Evolutionary conservation across 345 rosid species (phyloP).

Genomic region (Nephelium lappaceum): DNA sequence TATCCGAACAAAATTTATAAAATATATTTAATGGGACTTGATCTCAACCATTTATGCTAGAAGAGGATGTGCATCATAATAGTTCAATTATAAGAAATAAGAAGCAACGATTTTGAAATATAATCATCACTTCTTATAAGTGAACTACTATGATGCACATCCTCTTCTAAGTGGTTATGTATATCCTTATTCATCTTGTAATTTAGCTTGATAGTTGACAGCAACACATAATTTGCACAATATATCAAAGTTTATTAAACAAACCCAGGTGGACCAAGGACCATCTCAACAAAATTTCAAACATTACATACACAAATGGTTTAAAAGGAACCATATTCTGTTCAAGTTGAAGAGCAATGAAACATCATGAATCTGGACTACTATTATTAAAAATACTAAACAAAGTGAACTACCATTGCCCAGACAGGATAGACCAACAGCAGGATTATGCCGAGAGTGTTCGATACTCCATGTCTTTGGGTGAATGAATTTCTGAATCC

Average conservation of each 20-base stretch:
- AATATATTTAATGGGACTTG: too few species aligned
- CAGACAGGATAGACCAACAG: conserved; percentile 81
- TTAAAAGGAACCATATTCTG: background rate
- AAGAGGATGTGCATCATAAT: too few species aligned
- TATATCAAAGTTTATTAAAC: background rate
- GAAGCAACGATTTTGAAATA: too few species aligned
- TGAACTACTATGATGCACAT: too few species aligned
- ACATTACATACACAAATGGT: background rate
- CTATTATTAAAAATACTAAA: conserved; percentile 29
- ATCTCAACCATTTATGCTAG: too few species aligned
- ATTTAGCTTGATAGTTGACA: too few species aligned
- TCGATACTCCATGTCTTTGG: conserved; percentile 70
- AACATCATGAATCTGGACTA: background rate
- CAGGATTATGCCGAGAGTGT: conserved; percentile 76
- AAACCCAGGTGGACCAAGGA: background rate
- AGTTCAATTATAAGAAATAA: too few species aligned
- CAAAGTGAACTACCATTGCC: conserved; percentile 59
- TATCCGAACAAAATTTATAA: too few species aligned
- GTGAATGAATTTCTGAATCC: conserved; percentile 88
- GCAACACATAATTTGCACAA: background rate
- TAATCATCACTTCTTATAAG: too few species aligned
- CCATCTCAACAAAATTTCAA: background rate
- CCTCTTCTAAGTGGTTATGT: too few species aligned
- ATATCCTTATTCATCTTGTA: too few species aligned
- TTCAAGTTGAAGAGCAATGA: conserved; percentile 6